These are phyloP conservation scores for Phytophthora gonapodyides DNA, from an alignment of 352 stramenopile species.

Conservation along the genomic window DNA sequence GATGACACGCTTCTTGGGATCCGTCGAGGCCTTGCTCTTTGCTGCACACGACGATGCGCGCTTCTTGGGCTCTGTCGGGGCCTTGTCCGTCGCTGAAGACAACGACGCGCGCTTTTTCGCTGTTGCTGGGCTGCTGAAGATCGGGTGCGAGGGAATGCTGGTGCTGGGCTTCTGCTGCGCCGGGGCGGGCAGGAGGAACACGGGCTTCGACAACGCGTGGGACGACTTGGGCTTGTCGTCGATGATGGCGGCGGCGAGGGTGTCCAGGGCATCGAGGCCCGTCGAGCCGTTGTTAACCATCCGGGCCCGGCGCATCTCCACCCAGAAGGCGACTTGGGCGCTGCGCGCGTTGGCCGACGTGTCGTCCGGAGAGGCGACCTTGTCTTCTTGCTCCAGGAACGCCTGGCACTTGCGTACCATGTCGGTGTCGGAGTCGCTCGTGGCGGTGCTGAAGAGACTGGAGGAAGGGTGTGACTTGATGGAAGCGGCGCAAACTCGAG, in stretches of 20 bases:
- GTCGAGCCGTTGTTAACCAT: neutral
- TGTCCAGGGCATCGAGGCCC: neutral
- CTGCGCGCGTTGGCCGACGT: neutral
- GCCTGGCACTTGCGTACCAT: neutral
- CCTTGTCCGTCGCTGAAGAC: neutral
- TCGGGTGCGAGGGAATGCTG: neutral
- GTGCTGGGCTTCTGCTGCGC: neutral
- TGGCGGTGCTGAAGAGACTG: too few species aligned
- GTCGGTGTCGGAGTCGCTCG: too few species aligned
- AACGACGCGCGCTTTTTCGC: too few species aligned
- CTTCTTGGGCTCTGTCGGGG: neutral
- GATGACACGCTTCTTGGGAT: neutral
- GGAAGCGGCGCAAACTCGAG: too few species aligned
- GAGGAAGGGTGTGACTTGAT: too few species aligned
- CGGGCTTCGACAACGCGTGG: neutral
- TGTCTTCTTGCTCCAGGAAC: too few species aligned
- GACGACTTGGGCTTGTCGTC: neutral
- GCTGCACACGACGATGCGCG: too few species aligned
- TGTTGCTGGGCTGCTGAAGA: neutral
- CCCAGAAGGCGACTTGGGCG: neutral
- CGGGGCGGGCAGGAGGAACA: neutral
- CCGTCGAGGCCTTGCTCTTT: neutral
- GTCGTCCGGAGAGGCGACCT: neutral
- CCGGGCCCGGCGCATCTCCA: neutral
- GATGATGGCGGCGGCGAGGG: neutral